phyloP scores from a whole-genome alignment of 805 yeast species.

The Limtongozyma cylindracea region DNA sequence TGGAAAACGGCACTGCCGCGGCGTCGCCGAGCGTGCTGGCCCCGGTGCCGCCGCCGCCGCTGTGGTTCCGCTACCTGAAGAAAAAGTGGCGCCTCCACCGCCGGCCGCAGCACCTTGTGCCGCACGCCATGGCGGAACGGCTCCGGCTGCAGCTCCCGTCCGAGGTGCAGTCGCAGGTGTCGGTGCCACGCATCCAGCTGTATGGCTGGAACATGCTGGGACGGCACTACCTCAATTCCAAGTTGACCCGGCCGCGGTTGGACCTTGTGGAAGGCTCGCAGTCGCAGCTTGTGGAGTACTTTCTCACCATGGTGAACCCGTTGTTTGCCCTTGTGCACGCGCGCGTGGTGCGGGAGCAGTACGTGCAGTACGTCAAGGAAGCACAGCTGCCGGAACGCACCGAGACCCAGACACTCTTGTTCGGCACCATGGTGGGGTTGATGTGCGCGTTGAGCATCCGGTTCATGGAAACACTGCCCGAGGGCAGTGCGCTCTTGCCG shows the following conservation, averaged over 20 bases:
- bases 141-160: slow-evolving; percentile 9
- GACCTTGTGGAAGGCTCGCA: slow-evolving; percentile 2
- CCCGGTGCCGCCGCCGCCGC: slow-evolving; percentile 3
- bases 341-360: slow-evolving; percentile 24
- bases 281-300: slow-evolving; percentile 10
- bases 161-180: slow-evolving; percentile 9
- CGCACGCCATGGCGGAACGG: slow-evolving; percentile 10
- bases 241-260: slow-evolving; percentile 10
- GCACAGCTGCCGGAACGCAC: slow-evolving; percentile 4
- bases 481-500: too few relatives aligned
- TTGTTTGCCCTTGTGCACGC: slow-evolving; percentile 26
- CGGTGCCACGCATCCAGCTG: slow-evolving; percentile 28
- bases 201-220: slow-evolving; percentile 51
- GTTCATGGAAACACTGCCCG: slow-evolving; percentile 15
- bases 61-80: slow-evolving; percentile 3
- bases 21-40: slow-evolving; percentile 2
- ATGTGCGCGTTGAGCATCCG: slow-evolving; percentile 24
- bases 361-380: slow-evolving; percentile 1
- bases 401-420: slow-evolving; percentile 14
- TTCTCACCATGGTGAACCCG: slow-evolving; percentile 23
- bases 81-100: slow-evolving; percentile 20
- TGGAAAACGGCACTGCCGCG: not conserved
- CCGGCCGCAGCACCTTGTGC: slow-evolving; percentile 17
- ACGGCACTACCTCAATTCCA: slow-evolving; percentile 15
- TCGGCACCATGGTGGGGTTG: slow-evolving; percentile 22